These are phyloP conservation scores for Pseudozyma thailandica DNA, from an alignment of 1,284 basidiomycete species.

Conservation along the genomic window DNA sequence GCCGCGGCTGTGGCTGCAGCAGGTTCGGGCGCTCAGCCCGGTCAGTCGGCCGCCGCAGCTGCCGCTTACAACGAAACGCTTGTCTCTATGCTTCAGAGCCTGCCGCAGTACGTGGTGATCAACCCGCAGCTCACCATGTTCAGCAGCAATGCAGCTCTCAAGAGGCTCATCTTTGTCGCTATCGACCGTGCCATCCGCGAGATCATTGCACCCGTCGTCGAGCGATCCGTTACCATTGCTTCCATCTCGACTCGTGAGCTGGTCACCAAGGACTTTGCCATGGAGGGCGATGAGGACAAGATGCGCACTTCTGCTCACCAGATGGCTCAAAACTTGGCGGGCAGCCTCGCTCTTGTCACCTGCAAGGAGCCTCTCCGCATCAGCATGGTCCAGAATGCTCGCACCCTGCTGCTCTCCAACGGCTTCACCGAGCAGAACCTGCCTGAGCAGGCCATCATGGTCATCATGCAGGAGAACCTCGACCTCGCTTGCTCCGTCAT, in stretches of 20 bases:
- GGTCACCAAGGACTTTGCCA: constrained; percentile 95
- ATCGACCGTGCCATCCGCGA: constrained; percentile 95
- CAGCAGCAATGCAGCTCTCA: constrained; percentile 83
- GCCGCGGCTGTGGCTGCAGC: constrained; percentile 45
- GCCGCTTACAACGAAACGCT: constrained; percentile 71
- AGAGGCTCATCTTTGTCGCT: constrained; percentile 88
- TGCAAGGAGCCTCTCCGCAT: constrained; percentile 97
- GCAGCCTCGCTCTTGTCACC: constrained; percentile 94
- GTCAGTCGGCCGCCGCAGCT: constrained; percentile 53
- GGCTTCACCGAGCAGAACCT: constrained; percentile 69
- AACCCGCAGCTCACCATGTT: constrained; percentile 75
- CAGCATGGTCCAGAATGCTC: constrained; percentile 89
- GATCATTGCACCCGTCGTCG: constrained; percentile 97
- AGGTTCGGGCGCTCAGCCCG: constrained; percentile 41
- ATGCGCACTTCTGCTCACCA: constrained; percentile 90
- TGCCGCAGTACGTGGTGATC: constrained; percentile 82
- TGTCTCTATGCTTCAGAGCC: constrained; percentile 77
- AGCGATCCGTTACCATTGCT: constrained; percentile 98
- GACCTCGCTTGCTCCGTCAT: constrained; percentile 94
- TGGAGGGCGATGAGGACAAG: constrained; percentile 90
- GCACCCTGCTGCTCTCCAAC: constrained; percentile 76
- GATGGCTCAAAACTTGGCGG: constrained; percentile 97
- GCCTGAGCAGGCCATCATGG: constrained; percentile 74
- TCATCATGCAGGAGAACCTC: constrained; percentile 91
- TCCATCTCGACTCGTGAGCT: constrained; percentile 96